Evolutionary conservation across 2,329 filamentous ascomycete species (phyloP), one percentile per base, ranked within the genome.

Genomic region (Trichoderma harzianum): DNA sequence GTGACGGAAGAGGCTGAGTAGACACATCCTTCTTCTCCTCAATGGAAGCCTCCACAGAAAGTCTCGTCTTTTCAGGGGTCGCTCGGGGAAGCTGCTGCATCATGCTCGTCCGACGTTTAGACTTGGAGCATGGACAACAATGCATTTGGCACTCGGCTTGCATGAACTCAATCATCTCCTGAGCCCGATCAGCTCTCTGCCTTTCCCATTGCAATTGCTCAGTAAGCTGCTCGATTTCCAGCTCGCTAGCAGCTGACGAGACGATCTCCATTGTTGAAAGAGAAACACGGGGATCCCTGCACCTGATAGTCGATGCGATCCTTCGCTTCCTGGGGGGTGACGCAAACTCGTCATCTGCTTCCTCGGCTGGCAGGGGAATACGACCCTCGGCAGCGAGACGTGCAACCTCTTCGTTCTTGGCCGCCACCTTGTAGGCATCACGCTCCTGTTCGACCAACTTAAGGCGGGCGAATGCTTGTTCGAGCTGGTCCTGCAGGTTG

Each of bases 161-260:
- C 78, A 95, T 84, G 80, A 93, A 95, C 36, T 94, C 91, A 62
- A 94, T 85, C 77, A 92, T 88, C 73, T 94, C 92, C 74, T 91
- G 85, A 0, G 92, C 91, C 8, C 91, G 87, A 73, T 92, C 86
- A 11, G 92, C 90, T 69, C 91, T 85, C 77, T 88, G 87, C 82
- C 87, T 83, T 80, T 88, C 88, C 86, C 87, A 90, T 71, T 86
- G 82, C 77, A 87, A 83, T 69, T 87, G 81, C 7, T 82, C 82
- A 1, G 82, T 83, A 53, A 90, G 80, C 75, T 89, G 86, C 58
- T 90, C 87, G 39, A 90, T 86, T 75, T 90, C 88, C n/a, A 84
- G 82, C 75, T 89, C 87, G 74, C 84, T 88, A 74, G 84, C 82
- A 69, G 84, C 84, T 1, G 88, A 90, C 2, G 87, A 88, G 71